Percentiles rank a stretch among this genome's conserved stretches.
These are phyloP conservation scores for Neopestalotiopsis clavispora DNA, from an alignment of 2,329 filamentous ascomycete genomes.

Conservation along the genomic window DNA sequence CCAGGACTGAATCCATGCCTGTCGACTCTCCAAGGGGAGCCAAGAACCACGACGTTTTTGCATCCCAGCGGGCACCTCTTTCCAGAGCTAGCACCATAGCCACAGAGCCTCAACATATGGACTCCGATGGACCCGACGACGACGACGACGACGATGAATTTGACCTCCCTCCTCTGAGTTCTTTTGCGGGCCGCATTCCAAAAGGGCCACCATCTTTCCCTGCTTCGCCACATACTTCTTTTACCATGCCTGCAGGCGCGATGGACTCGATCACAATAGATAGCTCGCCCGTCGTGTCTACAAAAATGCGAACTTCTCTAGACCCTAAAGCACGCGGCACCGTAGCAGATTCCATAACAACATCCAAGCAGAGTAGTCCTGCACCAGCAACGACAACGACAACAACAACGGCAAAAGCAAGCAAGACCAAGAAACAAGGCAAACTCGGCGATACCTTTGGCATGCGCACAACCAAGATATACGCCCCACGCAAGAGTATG, in stretches of 20 bases:
- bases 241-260: neutral
- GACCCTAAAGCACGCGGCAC: neutral
- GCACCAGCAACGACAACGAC: neutral
- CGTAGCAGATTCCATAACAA: neutral
- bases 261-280: neutral
- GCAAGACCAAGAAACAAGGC: constrained; percentile 22
- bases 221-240: neutral
- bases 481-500: constrained; percentile 41
- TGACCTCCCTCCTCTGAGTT: constrained; percentile 32
- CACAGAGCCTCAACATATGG: neutral
- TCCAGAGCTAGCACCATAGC: constrained; percentile 20
- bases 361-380: neutral
- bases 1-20: constrained; percentile 35
- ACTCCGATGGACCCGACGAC: neutral
- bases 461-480: constrained; percentile 41
- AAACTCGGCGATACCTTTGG: constrained; percentile 24
- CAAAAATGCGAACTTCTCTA: neutral
- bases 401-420: neutral
- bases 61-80: constrained; percentile 16
- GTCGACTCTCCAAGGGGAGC: constrained; percentile 12
- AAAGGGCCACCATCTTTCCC: neutral
- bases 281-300: neutral
- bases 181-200: constrained; percentile 21
- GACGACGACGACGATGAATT: constrained; percentile 18
- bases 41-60: constrained; percentile 8